phyloP scores from a whole-genome alignment of 1,284 basidiomycete species.

The Cryptococcus amylolentus region DNA sequence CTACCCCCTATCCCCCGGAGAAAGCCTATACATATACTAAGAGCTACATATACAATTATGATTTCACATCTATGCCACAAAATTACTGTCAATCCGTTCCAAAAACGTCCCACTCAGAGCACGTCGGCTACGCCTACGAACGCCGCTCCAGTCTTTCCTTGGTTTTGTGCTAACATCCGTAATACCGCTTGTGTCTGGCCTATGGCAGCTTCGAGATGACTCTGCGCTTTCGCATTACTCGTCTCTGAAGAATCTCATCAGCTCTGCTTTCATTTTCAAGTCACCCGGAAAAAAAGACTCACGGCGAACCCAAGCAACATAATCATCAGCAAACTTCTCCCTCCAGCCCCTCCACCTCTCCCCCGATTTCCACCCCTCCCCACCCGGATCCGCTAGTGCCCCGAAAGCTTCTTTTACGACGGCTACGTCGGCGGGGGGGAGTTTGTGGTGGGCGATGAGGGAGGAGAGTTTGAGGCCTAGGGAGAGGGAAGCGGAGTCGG shows the following conservation, averaged over 20 bases:
- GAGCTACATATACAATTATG: too few relatives aligned
- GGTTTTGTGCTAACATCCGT: slow-evolving; percentile 3
- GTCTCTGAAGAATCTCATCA: not conserved
- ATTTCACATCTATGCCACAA: too few relatives aligned
- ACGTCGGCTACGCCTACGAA: slow-evolving; percentile 15
- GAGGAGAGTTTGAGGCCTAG: not conserved
- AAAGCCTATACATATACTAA: too few relatives aligned
- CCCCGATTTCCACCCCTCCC: slow-evolving; percentile 4
- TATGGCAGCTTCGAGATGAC: slow-evolving; percentile 19
- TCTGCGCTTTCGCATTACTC: slow-evolving; percentile 7
- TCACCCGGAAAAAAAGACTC: not conserved
- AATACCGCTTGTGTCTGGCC: slow-evolving; percentile 10
- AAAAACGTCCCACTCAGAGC: too few relatives aligned
- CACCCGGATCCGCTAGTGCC: slow-evolving; percentile 8
- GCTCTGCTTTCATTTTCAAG: too few relatives aligned
- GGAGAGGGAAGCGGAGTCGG: not conserved
- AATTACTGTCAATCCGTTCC: too few relatives aligned
- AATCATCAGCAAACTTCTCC: slow-evolving; percentile 1
- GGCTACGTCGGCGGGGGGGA: not conserved
- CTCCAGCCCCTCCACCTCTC: slow-evolving; percentile 4
- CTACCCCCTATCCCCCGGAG: too few relatives aligned
- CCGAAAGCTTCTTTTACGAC: slow-evolving; percentile 9
- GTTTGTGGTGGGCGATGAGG: not conserved
- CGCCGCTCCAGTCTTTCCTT: slow-evolving; percentile 12
- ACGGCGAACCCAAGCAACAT: slow-evolving; percentile 3